Conservation (phyloP, 257 asterid genomes). For the Solanum chiquidenum region DNA sequence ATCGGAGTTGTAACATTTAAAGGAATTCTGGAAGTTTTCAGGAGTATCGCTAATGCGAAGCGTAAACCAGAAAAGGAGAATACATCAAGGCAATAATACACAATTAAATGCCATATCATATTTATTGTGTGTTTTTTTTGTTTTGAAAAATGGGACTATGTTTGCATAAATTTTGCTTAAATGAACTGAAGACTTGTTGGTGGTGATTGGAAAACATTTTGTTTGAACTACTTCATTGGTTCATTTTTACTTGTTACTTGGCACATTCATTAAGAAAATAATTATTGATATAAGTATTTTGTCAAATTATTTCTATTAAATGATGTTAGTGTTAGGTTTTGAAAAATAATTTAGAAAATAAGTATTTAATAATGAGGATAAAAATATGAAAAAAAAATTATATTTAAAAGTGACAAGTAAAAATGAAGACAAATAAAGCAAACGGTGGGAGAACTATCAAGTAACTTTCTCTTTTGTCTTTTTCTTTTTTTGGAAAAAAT, state of each 20-base stretch:
- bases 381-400: no score
- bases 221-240: not conserved
- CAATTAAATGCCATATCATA: not conserved
- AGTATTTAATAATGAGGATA: no score
- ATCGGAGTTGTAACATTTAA: constrained; percentile 63
- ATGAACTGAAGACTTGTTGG: not conserved
- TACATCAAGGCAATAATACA: constrained; percentile 2
- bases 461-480: not conserved
- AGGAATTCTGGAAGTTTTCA: constrained; percentile 47
- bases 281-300: no score
- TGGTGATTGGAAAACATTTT: not conserved
- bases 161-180: not conserved
- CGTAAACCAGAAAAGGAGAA: constrained; percentile 9
- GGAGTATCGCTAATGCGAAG: constrained; percentile 12
- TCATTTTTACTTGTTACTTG: no score
- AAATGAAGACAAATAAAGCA: no score
- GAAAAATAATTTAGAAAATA: no score
- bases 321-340: not conserved
- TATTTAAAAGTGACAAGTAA: no score
- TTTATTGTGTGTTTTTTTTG: not conserved
- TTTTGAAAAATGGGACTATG: not conserved
- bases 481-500: not conserved
- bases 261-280: no score
- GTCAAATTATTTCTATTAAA: not conserved
- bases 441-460: not conserved